A percentile compares a stretch with the other conserved stretches of the same genome.
Evolutionary conservation across 2,329 filamentous ascomycete species (phyloP).

Genomic region (Leptosphaerulina australis): DNA sequence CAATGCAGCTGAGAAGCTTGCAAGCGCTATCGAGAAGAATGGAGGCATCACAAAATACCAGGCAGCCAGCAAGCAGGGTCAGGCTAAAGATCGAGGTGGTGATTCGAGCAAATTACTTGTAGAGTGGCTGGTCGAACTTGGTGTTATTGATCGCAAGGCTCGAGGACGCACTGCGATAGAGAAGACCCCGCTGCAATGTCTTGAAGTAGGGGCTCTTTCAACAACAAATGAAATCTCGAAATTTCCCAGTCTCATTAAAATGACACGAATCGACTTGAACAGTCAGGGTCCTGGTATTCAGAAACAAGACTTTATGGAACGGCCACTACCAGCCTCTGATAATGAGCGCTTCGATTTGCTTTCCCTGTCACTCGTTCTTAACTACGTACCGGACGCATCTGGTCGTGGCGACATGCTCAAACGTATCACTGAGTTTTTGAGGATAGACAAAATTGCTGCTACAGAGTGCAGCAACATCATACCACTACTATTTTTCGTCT

Average conservation of each 20-base stretch:
- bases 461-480: slow-evolving; percentile 9
- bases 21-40: slow-evolving; percentile 59
- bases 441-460: slow-evolving; percentile 15
- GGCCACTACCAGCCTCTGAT: slow-evolving; percentile 69
- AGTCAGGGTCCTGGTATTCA: slow-evolving; percentile 81
- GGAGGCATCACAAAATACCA: slow-evolving; percentile 67
- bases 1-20: slow-evolving; percentile 51
- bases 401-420: slow-evolving; percentile 82
- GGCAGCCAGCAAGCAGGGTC: slow-evolving; percentile 66
- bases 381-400: slow-evolving; percentile 82
- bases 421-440: slow-evolving; percentile 44
- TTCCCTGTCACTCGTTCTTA: slow-evolving; percentile 89
- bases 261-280: slow-evolving; percentile 87
- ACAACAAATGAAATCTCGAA: slow-evolving; percentile 82
- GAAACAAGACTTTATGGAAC: slow-evolving; percentile 92
- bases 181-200: slow-evolving; percentile 61
- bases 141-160: slow-evolving; percentile 26
- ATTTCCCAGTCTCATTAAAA: slow-evolving; percentile 67
- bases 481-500: slow-evolving; percentile 84
- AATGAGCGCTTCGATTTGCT: slow-evolving; percentile 82
- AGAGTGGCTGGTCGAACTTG: slow-evolving; percentile 59
- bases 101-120: slow-evolving; percentile 66
- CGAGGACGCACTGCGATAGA: slow-evolving; percentile 8
- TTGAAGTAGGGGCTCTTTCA: slow-evolving; percentile 89
- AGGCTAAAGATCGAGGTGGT: slow-evolving; percentile 65